Conservation (phyloP, 306 rosid species). For the Pueraria montana region DNA sequence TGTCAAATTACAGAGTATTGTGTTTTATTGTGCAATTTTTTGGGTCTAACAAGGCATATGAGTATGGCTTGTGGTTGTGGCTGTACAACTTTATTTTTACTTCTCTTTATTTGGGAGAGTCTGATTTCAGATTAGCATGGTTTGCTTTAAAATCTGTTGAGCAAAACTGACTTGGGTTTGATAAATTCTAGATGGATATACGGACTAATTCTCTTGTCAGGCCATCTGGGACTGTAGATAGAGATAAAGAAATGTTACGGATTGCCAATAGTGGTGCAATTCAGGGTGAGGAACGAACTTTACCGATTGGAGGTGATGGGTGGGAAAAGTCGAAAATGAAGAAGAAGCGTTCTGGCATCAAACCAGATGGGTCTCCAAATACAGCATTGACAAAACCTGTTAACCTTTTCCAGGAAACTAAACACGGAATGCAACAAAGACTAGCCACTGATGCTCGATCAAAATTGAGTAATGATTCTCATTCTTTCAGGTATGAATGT, state of each 20-base stretch:
- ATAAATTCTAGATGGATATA: slow-evolving; percentile 72
- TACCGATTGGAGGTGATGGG: slow-evolving; percentile 80
- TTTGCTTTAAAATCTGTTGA: slow-evolving; percentile 35
- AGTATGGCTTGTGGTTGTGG: slow-evolving; percentile 8
- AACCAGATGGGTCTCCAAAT: slow-evolving; percentile 82
- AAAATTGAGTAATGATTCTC: slow-evolving; percentile 75
- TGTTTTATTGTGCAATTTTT: not conserved
- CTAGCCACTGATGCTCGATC: slow-evolving; percentile 72
- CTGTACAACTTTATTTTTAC: slow-evolving; percentile 9
- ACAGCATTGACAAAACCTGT: slow-evolving; percentile 60
- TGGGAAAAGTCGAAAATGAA: slow-evolving; percentile 96
- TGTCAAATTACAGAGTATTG: slow-evolving; percentile 5
- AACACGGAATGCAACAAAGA: slow-evolving; percentile 81
- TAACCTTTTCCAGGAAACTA: slow-evolving; percentile 76
- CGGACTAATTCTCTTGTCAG: slow-evolving; percentile 75
- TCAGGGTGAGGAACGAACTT: slow-evolving; percentile 81
- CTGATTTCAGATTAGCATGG: slow-evolving; percentile 34
- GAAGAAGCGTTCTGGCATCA: slow-evolving; percentile 87
- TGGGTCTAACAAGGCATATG: not conserved
- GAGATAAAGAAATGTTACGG: slow-evolving; percentile 77
- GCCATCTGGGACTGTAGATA: slow-evolving; percentile 73
- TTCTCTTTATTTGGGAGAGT: slow-evolving; percentile 25
- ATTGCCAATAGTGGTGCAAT: slow-evolving; percentile 70
- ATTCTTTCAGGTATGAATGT: slow-evolving; percentile 78
- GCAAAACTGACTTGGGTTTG: slow-evolving; percentile 54